phyloP scores from a whole-genome alignment of 116 monocot species.

The Thalassia testudinum region DNA sequence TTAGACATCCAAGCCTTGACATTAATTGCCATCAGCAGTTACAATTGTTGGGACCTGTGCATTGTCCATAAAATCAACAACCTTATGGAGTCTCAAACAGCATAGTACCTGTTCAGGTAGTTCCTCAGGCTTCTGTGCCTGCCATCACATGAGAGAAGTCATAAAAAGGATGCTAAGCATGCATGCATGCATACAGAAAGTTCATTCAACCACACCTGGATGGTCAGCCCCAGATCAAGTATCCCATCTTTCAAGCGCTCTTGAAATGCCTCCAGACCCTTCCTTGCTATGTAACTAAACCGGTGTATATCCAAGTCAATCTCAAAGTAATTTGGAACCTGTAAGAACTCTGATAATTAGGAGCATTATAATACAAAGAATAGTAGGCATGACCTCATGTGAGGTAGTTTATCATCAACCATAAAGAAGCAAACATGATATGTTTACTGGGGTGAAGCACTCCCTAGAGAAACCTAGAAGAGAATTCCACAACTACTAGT shows the following conservation, averaged over 20 bases:
- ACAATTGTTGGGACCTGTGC: constrained; percentile 67
- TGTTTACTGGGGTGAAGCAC: no score
- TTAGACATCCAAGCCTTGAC: neutral
- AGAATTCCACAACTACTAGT: no score
- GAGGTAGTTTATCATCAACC: no score
- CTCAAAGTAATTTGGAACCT: constrained; percentile 74
- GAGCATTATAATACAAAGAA: no score
- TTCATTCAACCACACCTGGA: constrained; percentile 65
- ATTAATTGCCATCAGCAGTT: constrained; percentile 28
- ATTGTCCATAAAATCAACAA: constrained; percentile 60
- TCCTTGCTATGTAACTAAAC: constrained; percentile 94
- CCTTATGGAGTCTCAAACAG: constrained; percentile 71
- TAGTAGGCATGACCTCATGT: no score
- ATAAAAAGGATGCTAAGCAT: constrained; percentile 13
- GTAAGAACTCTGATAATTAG: no score
- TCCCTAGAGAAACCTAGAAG: no score
- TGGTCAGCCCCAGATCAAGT: constrained; percentile 74
- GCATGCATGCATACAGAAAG: no score
- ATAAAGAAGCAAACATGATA: no score
- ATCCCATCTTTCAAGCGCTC: constrained; percentile 63
- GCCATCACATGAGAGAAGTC: constrained; percentile 46
- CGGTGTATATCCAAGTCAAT: constrained; percentile 85
- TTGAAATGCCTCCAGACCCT: constrained; percentile 78
- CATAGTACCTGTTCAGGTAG: constrained; percentile 91
- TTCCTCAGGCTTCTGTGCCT: constrained; percentile 86